Conservation (phyloP, 139 green algal species). For the Coelastrella sp. region DNA sequence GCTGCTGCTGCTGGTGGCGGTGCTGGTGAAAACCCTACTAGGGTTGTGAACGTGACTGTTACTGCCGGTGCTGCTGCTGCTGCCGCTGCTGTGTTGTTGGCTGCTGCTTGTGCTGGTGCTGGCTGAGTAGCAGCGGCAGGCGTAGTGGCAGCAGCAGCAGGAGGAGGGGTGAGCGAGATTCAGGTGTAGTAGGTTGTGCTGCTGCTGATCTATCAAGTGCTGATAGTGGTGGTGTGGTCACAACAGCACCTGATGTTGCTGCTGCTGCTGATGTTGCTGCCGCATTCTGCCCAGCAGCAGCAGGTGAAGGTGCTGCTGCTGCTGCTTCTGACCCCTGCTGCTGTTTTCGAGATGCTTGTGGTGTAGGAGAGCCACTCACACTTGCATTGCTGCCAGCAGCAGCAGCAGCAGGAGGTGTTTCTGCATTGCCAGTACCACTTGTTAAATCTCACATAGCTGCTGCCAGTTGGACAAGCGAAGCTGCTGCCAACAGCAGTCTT, state of each 20-base stretch:
- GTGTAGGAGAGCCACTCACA: too few relatives aligned
- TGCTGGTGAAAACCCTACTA: too few relatives aligned
- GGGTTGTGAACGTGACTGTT: neutral
- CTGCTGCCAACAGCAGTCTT: neutral
- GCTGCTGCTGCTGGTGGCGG: neutral
- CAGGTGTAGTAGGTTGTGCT: neutral
- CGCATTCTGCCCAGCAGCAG: neutral
- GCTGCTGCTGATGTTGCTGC: neutral
- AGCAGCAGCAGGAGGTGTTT: neutral
- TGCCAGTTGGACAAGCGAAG: neutral
- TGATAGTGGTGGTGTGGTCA: neutral
- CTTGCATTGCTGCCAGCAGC: too few relatives aligned
- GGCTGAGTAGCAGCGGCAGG: too few relatives aligned
- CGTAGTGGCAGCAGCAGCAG: neutral
- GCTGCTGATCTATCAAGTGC: neutral
- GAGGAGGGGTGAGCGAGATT: neutral
- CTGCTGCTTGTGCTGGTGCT: neutral
- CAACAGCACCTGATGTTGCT: neutral
- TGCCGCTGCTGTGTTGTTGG: neutral
- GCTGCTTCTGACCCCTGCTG: neutral
- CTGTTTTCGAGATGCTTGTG: too few relatives aligned
- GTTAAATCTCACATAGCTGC: neutral
- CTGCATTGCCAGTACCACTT: slow-evolving; percentile 2
- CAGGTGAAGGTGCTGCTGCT: neutral
- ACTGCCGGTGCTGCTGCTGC: neutral